These are phyloP conservation scores for Xylariaceae sp. DNA, from an alignment of 2,329 filamentous ascomycete genomes.

Conservation along the genomic window DNA sequence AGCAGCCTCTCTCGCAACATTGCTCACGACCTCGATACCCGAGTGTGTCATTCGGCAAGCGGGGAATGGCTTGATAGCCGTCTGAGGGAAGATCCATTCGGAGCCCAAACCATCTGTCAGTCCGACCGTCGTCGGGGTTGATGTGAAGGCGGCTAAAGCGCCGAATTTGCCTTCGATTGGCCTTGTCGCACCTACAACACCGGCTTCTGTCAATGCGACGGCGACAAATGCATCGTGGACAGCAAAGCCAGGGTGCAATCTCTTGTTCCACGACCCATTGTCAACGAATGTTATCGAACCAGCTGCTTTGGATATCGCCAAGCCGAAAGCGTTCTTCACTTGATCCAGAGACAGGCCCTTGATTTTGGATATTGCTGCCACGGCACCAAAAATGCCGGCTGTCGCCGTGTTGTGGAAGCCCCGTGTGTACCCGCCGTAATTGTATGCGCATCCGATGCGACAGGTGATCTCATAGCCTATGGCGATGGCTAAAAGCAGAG, in stretches of 20 bases:
- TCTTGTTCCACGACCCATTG: slow-evolving; percentile 41
- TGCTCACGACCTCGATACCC: slow-evolving; percentile 37
- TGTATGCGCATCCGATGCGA: slow-evolving; percentile 35
- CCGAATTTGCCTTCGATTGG: slow-evolving; percentile 36
- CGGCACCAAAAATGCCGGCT: slow-evolving; percentile 39
- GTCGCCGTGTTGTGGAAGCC: slow-evolving; percentile 41
- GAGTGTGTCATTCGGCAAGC: slow-evolving; percentile 40
- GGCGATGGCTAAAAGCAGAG: slow-evolving; percentile 41
- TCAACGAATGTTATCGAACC: slow-evolving; percentile 43
- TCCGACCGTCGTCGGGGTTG: slow-evolving; percentile 24
- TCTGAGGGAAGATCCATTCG: slow-evolving; percentile 35
- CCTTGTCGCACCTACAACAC: slow-evolving; percentile 33
- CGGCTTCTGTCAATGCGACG: slow-evolving; percentile 36
- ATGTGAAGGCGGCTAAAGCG: slow-evolving; percentile 34
- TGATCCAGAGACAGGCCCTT: slow-evolving; percentile 27
- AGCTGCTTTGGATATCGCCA: slow-evolving; percentile 37
- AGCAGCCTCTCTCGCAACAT: slow-evolving; percentile 18
- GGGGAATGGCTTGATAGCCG: slow-evolving; percentile 38
- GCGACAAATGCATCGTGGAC: slow-evolving; percentile 40
- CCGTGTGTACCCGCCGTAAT: slow-evolving; percentile 34
- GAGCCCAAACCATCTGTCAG: slow-evolving; percentile 29
- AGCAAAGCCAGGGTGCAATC: slow-evolving; percentile 40
- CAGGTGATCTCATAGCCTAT: slow-evolving; percentile 41
- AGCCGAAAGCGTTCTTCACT: slow-evolving; percentile 35
- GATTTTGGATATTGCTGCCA: slow-evolving; percentile 36